A percentile compares a stretch with the other conserved stretches of the same genome.
These are phyloP conservation scores for Xylaria nigripes DNA, from an alignment of 495 filamentous ascomycete species.

Conservation along the genomic window DNA sequence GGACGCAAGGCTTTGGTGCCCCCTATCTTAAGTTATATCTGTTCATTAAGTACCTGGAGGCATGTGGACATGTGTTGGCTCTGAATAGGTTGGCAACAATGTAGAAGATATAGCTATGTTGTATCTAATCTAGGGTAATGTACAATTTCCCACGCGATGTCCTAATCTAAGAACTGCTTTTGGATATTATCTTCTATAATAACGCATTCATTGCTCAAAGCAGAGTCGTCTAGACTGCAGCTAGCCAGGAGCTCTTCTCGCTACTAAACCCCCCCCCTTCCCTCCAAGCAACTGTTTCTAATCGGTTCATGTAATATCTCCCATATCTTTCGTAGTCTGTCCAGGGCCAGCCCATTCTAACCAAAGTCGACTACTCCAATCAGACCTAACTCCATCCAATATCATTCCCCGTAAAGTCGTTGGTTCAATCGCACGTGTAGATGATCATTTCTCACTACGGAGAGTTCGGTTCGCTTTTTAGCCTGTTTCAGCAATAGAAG, in stretches of 20 bases:
- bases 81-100: too few relatives aligned
- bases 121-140: neutral
- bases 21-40: too few relatives aligned
- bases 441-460: slow-evolving; percentile 1
- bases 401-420: neutral
- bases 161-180: neutral
- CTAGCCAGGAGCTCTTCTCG: slow-evolving; percentile 9
- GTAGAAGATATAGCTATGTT: too few relatives aligned
- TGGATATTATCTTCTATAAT: neutral
- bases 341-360: neutral
- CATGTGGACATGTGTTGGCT: too few relatives aligned
- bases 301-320: too few relatives aligned
- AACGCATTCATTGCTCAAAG: neutral
- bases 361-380: too few relatives aligned
- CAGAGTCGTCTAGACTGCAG: slow-evolving; percentile 5
- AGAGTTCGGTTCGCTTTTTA: neutral
- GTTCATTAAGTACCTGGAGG: too few relatives aligned
- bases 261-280: too few relatives aligned
- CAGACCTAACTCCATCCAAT: neutral
- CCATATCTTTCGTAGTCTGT: too few relatives aligned
- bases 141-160: slow-evolving; percentile 3
- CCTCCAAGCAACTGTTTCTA: too few relatives aligned
- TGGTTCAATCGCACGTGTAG: neutral
- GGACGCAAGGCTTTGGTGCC: too few relatives aligned
- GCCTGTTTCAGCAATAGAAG: neutral